Evolutionary conservation across 192 early-diverging fungal genomes (phyloP).

Genomic region (Coemansia erecta): DNA sequence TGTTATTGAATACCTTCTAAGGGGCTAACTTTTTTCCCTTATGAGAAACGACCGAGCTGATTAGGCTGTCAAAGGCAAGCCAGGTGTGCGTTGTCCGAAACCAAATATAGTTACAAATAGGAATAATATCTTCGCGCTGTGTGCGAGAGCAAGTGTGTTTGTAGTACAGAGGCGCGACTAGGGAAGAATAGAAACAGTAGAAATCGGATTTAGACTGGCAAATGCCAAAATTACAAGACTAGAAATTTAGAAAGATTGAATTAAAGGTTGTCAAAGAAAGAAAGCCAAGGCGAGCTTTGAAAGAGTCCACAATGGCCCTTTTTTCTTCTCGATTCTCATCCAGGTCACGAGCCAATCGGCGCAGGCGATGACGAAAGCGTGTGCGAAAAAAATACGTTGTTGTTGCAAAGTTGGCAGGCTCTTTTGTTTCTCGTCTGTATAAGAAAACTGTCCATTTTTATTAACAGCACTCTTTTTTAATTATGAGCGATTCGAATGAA

Average conservation of each 20-base stretch:
- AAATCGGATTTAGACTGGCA: not conserved
- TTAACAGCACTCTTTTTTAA: not conserved
- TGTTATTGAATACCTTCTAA: not conserved
- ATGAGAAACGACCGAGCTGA: not conserved
- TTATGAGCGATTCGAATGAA: slow-evolving; percentile 29
- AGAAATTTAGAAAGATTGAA: not conserved
- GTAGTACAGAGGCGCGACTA: too few relatives aligned
- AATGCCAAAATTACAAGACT: not conserved
- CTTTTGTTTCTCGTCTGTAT: too few relatives aligned
- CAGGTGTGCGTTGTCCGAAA: slow-evolving; percentile 1
- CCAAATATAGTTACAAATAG: not conserved
- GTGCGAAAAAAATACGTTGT: not conserved
- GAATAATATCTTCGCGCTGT: too few relatives aligned
- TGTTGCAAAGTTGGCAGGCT: not conserved
- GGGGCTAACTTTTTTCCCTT: not conserved
- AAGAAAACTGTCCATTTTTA: too few relatives aligned
- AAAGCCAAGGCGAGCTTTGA: not conserved
- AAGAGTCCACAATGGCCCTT: not conserved
- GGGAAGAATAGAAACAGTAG: not conserved
- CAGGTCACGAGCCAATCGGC: too few relatives aligned
- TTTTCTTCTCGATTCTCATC: not conserved
- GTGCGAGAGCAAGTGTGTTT: too few relatives aligned
- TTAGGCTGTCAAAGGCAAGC: not conserved
- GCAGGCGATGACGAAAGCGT: slow-evolving; percentile 1
- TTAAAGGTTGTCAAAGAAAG: not conserved